These are phyloP conservation scores for Eustoma russellianum DNA, from an alignment of 257 asterid species.

Conservation along the genomic window DNA sequence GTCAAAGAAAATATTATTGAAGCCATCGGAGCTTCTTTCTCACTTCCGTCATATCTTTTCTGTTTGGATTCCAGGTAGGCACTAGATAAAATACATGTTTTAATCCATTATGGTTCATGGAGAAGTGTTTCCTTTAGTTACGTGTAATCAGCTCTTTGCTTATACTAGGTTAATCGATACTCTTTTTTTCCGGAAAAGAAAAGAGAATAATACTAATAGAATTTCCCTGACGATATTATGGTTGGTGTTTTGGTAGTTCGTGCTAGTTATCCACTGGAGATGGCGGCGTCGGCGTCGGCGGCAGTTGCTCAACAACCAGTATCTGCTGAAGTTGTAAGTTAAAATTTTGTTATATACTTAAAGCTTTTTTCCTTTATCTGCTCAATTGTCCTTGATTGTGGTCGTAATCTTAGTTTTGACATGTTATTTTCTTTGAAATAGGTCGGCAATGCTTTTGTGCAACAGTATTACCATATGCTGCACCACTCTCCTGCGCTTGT, in stretches of 20 bases:
- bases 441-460: slow-evolving; percentile 90
- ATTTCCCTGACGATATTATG: neutral
- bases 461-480: slow-evolving; percentile 82
- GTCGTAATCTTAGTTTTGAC: neutral
- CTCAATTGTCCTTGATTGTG: slow-evolving; percentile 2
- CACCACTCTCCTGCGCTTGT: slow-evolving; percentile 74
- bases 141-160: neutral
- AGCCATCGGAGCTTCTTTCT: slow-evolving; percentile 27
- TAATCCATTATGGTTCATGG: neutral
- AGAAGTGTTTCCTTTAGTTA: neutral
- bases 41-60: slow-evolving; percentile 9
- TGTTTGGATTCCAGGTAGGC: slow-evolving; percentile 48
- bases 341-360: neutral
- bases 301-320: slow-evolving; percentile 27
- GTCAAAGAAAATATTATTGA: neutral
- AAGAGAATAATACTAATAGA: too few species aligned
- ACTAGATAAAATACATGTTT: slow-evolving; percentile 21
- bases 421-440: slow-evolving; percentile 9
- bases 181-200: neutral
- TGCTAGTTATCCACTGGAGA: slow-evolving; percentile 25
- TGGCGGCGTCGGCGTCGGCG: slow-evolving; percentile 45
- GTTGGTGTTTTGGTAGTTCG: slow-evolving; percentile 18
- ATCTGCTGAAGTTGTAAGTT: slow-evolving; percentile 63
- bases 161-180: neutral
- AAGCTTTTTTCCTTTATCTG: neutral